Evolutionary conservation across 805 yeast species (phyloP).

Genomic region (Hanseniaspora jakobsenii): DNA sequence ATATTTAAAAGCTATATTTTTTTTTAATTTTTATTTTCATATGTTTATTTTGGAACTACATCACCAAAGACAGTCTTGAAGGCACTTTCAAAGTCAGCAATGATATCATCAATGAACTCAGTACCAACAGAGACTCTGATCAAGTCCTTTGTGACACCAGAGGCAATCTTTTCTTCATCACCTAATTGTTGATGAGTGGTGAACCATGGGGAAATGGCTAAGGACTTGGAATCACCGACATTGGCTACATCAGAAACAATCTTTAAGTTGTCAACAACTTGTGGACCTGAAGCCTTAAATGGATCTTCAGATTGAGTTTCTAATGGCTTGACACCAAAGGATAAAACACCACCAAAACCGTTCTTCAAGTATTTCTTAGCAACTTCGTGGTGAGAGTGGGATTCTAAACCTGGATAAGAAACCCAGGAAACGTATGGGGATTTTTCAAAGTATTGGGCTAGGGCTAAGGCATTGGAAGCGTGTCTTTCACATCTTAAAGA

Average conservation of each 20-base stretch:
- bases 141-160: constrained; percentile 83
- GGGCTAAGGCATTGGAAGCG: constrained; percentile 62
- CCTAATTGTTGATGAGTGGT: constrained; percentile 89
- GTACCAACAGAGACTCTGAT: constrained; percentile 85
- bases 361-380: constrained; percentile 71
- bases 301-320: constrained; percentile 32
- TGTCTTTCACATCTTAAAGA: constrained; percentile 92
- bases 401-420: constrained; percentile 78
- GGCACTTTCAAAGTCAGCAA: constrained; percentile 78
- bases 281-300: constrained; percentile 67
- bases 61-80: constrained; percentile 48
- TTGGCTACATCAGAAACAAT: constrained; percentile 88
- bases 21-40: neutral
- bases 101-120: constrained; percentile 82
- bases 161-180: constrained; percentile 63
- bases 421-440: constrained; percentile 77
- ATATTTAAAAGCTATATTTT: too few species aligned
- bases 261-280: constrained; percentile 70
- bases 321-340: constrained; percentile 74
- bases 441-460: constrained; percentile 65
- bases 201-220: constrained; percentile 90
- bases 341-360: constrained; percentile 78
- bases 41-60: constrained; percentile 10
- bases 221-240: constrained; percentile 91
- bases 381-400: constrained; percentile 62